phyloP scores from a whole-genome alignment of 768 basidiomycete species.

The Lactifluus subvellereus region DNA sequence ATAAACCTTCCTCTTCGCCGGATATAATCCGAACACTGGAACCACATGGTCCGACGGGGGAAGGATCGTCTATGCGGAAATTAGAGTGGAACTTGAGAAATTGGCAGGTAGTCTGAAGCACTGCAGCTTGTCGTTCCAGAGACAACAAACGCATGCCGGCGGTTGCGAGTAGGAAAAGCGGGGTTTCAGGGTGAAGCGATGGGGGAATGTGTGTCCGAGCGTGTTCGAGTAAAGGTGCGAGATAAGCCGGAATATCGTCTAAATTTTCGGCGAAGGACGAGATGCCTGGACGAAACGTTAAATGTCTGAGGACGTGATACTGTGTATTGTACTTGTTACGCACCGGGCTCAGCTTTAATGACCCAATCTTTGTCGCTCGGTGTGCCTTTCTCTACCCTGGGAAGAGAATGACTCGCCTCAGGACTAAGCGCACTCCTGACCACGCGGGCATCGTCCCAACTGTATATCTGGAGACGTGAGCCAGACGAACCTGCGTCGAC shows the following conservation, averaged over 20 bases:
- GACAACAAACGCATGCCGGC: slow-evolving; percentile 93
- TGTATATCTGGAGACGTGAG: slow-evolving; percentile 93
- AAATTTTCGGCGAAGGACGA: slow-evolving; percentile 74
- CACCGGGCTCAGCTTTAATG: slow-evolving; percentile 89
- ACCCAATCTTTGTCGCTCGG: slow-evolving; percentile 79
- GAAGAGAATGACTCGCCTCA: slow-evolving; percentile 51
- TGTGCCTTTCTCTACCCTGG: slow-evolving; percentile 90
- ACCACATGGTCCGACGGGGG: slow-evolving; percentile 77
- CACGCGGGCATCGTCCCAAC: slow-evolving; percentile 80
- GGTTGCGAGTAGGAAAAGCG: slow-evolving; percentile 90
- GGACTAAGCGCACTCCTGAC: slow-evolving; percentile 48
- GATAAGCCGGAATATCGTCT: slow-evolving; percentile 63
- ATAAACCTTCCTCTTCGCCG: slow-evolving; percentile 96
- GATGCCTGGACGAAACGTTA: slow-evolving; percentile 51
- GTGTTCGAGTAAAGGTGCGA: slow-evolving; percentile 78
- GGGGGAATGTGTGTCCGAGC: slow-evolving; percentile 82
- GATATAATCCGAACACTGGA: slow-evolving; percentile 90
- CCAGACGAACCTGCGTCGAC: slow-evolving; percentile 99
- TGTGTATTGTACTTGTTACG: slow-evolving; percentile 28
- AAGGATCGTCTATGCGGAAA: slow-evolving; percentile 68
- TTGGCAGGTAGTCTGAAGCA: slow-evolving; percentile 72
- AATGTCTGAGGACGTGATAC: background rate
- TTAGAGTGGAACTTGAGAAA: slow-evolving; percentile 70
- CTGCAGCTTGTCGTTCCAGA: slow-evolving; percentile 56
- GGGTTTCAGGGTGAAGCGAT: slow-evolving; percentile 76